Evolutionary conservation across 345 rosid species (phyloP).

Genomic region (Linum trigynum): DNA sequence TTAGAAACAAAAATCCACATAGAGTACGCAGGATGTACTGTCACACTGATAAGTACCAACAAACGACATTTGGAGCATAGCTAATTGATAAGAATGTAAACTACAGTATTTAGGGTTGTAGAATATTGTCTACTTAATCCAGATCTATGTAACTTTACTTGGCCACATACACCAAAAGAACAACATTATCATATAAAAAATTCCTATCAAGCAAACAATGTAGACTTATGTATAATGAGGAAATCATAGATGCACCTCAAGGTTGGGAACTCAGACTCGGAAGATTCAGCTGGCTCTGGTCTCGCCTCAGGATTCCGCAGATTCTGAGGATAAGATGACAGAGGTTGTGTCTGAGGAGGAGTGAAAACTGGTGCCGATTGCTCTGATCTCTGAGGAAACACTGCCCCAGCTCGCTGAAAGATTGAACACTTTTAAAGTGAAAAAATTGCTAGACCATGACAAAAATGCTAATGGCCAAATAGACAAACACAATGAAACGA

Average conservation of each 20-base stretch:
- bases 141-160: no score
- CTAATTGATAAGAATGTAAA: no score
- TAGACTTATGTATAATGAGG: neutral
- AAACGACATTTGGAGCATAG: neutral
- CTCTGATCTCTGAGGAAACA: constrained; percentile 90
- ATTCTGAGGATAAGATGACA: constrained; percentile 75
- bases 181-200: neutral
- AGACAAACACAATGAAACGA: neutral
- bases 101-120: neutral
- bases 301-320: constrained; percentile 47
- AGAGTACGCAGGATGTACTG: neutral
- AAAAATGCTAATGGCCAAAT: constrained; percentile 5
- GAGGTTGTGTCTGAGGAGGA: constrained; percentile 88
- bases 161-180: neutral
- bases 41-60: neutral
- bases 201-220: no score
- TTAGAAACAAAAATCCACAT: no score
- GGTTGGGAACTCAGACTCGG: constrained; percentile 84
- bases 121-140: neutral
- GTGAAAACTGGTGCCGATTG: constrained; percentile 88
- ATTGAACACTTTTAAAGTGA: constrained; percentile 8
- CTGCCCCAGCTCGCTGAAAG: constrained; percentile 96
- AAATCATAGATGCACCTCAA: constrained; percentile 46
- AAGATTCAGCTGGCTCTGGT: constrained; percentile 55
- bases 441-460: neutral